phyloP scores from a whole-genome alignment of 2,329 filamentous ascomycete genomes.

The Ceratocystiopsis minuta region DNA sequence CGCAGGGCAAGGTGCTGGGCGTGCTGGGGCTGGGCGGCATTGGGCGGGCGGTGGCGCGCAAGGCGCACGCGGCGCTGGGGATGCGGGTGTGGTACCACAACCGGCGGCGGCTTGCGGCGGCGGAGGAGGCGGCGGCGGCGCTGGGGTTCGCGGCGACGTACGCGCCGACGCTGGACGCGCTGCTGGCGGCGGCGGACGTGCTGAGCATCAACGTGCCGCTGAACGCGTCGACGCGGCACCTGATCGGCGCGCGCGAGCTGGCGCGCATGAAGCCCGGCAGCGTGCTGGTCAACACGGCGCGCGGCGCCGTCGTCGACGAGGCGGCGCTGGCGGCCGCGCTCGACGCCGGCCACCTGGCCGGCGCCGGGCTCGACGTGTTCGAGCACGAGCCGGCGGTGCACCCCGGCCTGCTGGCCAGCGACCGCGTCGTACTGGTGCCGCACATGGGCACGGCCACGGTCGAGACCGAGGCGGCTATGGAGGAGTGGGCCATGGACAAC shows the following conservation, averaged over 20 bases:
- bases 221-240: slow-evolving; percentile 19
- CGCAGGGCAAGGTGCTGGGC: slow-evolving; percentile 32
- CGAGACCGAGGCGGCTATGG: slow-evolving; percentile 27
- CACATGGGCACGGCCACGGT: slow-evolving; percentile 76
- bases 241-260: slow-evolving; percentile 24
- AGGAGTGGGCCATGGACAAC: slow-evolving; percentile 8
- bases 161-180: slow-evolving; percentile 17
- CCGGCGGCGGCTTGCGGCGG: slow-evolving; percentile 23
- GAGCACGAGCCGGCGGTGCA: slow-evolving; percentile 44
- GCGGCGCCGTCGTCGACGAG: slow-evolving; percentile 33
- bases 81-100: slow-evolving; percentile 41
- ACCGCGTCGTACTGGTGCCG: slow-evolving; percentile 55
- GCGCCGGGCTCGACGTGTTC: slow-evolving; percentile 34
- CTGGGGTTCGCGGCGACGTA: slow-evolving; percentile 35
- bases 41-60: slow-evolving; percentile 33
- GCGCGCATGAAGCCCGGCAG: slow-evolving; percentile 30
- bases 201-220: slow-evolving; percentile 31
- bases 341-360: slow-evolving; percentile 23
- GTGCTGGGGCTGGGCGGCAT: slow-evolving; percentile 43
- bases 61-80: slow-evolving; percentile 41
- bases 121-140: slow-evolving; percentile 23
- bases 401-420: slow-evolving; percentile 51
- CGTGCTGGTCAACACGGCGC: slow-evolving; percentile 36
- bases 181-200: slow-evolving; percentile 29
- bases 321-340: slow-evolving; percentile 28